Evolutionary conservation across 768 basidiomycete genomes (phyloP).

Genomic region (Tulasnella sp.): DNA sequence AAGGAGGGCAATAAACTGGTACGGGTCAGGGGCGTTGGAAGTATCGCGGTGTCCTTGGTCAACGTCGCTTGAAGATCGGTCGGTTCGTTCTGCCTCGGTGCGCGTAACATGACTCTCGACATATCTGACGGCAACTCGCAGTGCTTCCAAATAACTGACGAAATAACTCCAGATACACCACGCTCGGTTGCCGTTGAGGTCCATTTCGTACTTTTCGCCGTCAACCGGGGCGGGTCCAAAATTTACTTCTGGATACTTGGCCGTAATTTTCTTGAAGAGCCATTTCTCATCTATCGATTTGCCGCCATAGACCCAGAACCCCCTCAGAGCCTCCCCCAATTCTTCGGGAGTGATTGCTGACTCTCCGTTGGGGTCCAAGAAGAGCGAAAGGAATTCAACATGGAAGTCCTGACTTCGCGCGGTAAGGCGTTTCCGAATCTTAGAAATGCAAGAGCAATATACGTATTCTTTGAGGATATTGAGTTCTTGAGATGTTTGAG

Average conservation of each 20-base stretch:
- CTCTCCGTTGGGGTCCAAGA: background rate
- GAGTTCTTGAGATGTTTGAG: background rate
- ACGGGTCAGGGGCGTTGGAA: too few relatives aligned
- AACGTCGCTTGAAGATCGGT: too few relatives aligned
- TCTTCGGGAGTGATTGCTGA: background rate
- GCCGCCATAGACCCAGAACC: background rate
- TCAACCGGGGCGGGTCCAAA: background rate
- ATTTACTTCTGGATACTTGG: background rate
- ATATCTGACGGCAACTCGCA: background rate
- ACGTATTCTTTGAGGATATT: background rate
- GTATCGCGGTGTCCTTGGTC: too few relatives aligned
- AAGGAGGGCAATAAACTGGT: too few relatives aligned
- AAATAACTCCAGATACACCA: background rate
- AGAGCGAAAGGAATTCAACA: background rate
- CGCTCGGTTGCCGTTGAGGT: background rate
- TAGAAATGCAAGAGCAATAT: background rate
- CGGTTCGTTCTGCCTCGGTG: background rate
- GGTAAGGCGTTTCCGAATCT: background rate
- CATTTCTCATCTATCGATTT: background rate
- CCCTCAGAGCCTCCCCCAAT: background rate
- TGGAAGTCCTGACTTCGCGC: background rate
- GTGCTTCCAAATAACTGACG: background rate
- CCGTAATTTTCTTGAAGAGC: background rate
- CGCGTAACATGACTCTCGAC: background rate
- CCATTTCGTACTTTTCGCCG: background rate